phyloP scores from a whole-genome alignment of 2,329 filamentous ascomycete species.

The Colletotrichum costaricense region DNA sequence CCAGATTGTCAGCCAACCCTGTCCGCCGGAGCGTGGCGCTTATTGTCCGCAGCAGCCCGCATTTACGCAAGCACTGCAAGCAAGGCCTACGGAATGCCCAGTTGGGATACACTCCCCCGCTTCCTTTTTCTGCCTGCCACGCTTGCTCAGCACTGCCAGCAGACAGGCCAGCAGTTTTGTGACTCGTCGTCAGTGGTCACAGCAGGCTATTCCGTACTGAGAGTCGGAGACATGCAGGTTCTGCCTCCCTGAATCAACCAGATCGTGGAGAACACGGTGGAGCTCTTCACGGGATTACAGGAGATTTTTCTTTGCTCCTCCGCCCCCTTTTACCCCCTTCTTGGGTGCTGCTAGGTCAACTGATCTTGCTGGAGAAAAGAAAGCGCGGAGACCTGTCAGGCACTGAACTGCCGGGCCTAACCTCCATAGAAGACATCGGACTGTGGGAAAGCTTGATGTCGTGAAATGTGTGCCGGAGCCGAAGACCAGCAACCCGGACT shows the following conservation, averaged over 20 bases:
- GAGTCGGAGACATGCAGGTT: neutral
- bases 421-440: neutral
- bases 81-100: too few species aligned
- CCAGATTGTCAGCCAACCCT: neutral
- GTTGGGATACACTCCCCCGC: neutral
- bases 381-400: neutral
- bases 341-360: neutral
- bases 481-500: neutral
- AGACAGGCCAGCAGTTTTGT: neutral
- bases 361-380: neutral
- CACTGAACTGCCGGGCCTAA: neutral
- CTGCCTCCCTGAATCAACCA: neutral
- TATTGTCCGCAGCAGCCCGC: neutral
- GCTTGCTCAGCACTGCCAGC: neutral
- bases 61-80: too few species aligned
- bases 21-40: neutral
- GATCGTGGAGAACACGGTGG: conserved; percentile 2
- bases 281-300: neutral
- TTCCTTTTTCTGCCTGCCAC: neutral
- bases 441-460: neutral
- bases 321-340: too few species aligned
- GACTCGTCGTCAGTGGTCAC: neutral
- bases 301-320: neutral
- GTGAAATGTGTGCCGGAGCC: neutral
- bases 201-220: neutral